phyloP scores from a whole-genome alignment of 176 grass and related monocot genomes.

The Avena eriantha region DNA sequence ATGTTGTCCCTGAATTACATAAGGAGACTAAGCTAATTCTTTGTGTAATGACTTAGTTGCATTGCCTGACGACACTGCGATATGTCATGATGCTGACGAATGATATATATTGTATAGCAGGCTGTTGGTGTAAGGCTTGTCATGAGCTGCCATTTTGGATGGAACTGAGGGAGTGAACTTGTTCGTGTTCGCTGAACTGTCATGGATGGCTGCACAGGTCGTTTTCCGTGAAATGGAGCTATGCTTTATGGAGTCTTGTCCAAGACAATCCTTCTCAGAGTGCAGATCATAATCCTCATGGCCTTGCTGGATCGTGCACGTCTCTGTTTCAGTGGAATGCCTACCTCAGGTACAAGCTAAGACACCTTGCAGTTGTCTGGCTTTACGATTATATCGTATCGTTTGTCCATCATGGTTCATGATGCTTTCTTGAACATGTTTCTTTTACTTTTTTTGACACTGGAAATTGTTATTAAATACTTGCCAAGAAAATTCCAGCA shows the following conservation, averaged over 20 bases:
- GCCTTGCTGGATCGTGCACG: background rate
- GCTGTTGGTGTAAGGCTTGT: background rate
- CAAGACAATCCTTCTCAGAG: background rate
- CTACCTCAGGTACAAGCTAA: background rate
- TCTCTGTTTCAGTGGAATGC: background rate
- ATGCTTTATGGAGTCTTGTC: background rate
- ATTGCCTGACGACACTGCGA: background rate
- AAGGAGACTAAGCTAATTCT: background rate
- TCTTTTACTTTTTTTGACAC: background rate
- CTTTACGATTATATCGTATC: background rate
- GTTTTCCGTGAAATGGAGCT: background rate
- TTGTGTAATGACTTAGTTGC: background rate
- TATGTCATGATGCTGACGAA: background rate
- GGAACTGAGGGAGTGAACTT: background rate
- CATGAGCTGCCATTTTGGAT: background rate
- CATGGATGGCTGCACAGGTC: background rate
- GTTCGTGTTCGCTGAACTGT: background rate
- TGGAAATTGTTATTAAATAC: background rate
- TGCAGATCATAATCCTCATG: background rate
- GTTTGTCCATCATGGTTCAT: background rate
- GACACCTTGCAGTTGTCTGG: background rate
- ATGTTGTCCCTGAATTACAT: background rate
- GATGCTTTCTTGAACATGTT: background rate
- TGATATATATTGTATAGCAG: background rate
- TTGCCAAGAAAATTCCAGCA: background rate